Percentiles rank a stretch among this genome's conserved stretches.
Evolutionary conservation across 2,329 filamentous ascomycete genomes (phyloP).

Genomic region (Diaporthe velutina): DNA sequence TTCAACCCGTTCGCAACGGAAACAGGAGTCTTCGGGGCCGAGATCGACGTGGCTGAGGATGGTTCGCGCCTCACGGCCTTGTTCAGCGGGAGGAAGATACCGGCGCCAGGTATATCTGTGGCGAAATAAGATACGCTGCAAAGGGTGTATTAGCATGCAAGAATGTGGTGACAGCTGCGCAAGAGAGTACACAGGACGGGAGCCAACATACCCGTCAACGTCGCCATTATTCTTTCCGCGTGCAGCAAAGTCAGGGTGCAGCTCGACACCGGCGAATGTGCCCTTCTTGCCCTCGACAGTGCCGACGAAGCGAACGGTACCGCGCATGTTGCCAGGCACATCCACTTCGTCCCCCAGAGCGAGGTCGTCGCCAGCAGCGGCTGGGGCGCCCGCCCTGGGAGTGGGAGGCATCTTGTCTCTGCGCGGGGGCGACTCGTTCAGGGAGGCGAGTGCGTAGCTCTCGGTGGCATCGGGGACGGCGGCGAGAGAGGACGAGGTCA

Average conservation of each 20-base stretch:
- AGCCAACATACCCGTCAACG: conserved; percentile 83
- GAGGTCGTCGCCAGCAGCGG: conserved; percentile 64
- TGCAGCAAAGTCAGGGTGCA: conserved; percentile 82
- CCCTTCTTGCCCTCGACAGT: conserved; percentile 90
- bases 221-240: conserved; percentile 96
- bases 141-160: conserved; percentile 44
- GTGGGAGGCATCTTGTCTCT: conserved; percentile 61
- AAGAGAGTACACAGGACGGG: conserved; percentile 24
- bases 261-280: conserved; percentile 91
- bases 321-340: conserved; percentile 93
- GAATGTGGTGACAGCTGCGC: not conserved
- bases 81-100: conserved; percentile 91
- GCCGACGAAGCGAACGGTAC: conserved; percentile 90
- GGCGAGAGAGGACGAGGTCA: conserved; percentile 74
- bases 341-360: conserved; percentile 88
- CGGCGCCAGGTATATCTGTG: conserved; percentile 82
- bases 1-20: conserved; percentile 71
- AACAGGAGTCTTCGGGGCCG: conserved; percentile 76
- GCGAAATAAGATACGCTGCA: conserved; percentile 81
- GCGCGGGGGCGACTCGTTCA: conserved; percentile 56
- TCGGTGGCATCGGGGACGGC: conserved; percentile 76
- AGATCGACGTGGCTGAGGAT: conserved; percentile 61
- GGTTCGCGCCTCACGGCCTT: conserved; percentile 80
- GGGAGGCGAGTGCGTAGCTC: conserved; percentile 70
- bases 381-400: conserved; percentile 56